A percentile compares a stretch with the other conserved stretches of the same genome.
phyloP scores from a whole-genome alignment of 768 basidiomycete genomes.

The Lactifluus pinguis region DNA sequence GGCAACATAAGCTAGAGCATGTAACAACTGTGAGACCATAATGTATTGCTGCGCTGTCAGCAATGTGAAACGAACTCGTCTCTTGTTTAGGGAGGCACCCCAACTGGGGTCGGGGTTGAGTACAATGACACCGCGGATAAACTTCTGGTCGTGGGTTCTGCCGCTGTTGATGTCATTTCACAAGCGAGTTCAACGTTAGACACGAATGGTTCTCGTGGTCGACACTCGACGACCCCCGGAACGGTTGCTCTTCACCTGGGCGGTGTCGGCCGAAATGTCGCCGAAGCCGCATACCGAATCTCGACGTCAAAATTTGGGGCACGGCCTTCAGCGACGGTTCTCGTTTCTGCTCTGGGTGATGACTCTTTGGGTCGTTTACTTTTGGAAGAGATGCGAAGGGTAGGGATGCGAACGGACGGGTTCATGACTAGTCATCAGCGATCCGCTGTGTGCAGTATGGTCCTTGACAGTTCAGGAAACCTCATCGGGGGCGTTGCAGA shows the following conservation, averaged over 20 bases:
- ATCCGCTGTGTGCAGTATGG: constrained; percentile 83
- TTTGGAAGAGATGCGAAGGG: constrained; percentile 39
- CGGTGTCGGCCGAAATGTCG: constrained; percentile 92
- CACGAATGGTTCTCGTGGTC: constrained; percentile 28
- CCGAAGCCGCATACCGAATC: constrained; percentile 77
- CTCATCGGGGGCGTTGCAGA: constrained; percentile 86
- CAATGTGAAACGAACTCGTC: neutral
- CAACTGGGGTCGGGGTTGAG: neutral
- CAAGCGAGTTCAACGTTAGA: constrained; percentile 27
- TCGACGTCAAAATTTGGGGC: constrained; percentile 28
- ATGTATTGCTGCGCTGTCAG: neutral
- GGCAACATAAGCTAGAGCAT: neutral
- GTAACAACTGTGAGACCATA: constrained; percentile 8
- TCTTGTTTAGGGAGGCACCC: neutral
- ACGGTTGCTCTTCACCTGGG: constrained; percentile 63
- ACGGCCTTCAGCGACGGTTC: constrained; percentile 33
- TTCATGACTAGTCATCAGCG: constrained; percentile 36
- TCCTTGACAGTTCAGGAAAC: constrained; percentile 61
- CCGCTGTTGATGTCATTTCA: constrained; percentile 85
- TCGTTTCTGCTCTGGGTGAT: constrained; percentile 68
- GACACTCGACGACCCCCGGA: constrained; percentile 76
- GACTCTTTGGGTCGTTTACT: constrained; percentile 74
- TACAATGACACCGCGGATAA: constrained; percentile 26
- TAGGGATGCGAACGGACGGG: constrained; percentile 82
- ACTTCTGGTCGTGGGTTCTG: constrained; percentile 72